Percentiles rank a stretch among this genome's conserved stretches.
Evolutionary conservation across 2,329 filamentous ascomycete genomes (phyloP).

Genomic region (Monilinia fructigena): DNA sequence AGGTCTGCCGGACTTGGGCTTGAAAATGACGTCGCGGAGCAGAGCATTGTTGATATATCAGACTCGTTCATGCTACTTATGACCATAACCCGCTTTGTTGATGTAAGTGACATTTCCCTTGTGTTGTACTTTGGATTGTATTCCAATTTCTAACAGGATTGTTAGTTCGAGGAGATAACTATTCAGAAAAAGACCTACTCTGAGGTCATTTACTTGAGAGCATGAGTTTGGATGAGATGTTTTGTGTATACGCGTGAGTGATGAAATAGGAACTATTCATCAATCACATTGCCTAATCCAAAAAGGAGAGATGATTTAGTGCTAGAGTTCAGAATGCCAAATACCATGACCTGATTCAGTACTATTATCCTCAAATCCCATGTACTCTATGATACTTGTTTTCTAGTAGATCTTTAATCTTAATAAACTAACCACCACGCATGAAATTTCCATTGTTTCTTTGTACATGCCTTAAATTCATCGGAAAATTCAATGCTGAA

Average conservation of each 20-base stretch:
- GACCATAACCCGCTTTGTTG: conserved; percentile 76
- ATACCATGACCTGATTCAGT: conserved; percentile 8
- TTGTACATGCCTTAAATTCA: too few species aligned
- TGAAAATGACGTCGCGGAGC: conserved; percentile 48
- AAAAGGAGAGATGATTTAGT: conserved; percentile 4
- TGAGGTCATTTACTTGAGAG: conserved; percentile 34
- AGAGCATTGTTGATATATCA: conserved; percentile 72
- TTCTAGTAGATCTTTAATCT: not conserved
- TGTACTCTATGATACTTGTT: not conserved
- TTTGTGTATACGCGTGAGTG: conserved; percentile 13
- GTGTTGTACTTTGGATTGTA: not conserved
- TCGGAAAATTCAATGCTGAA: too few species aligned
- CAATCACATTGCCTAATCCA: conserved; percentile 4
- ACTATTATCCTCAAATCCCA: not conserved
- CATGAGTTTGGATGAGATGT: conserved; percentile 10
- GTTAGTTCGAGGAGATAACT: conserved; percentile 45
- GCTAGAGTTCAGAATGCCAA: conserved; percentile 14
- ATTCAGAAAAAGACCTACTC: conserved; percentile 32
- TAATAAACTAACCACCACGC: not conserved
- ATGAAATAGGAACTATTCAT: conserved; percentile 13
- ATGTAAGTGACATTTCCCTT: conserved; percentile 57
- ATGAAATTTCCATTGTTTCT: too few species aligned
- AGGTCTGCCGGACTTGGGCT: conserved; percentile 75
- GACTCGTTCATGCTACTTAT: conserved; percentile 84
- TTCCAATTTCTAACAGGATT: conserved; percentile 23